Evolutionary conservation across 2,329 filamentous ascomycete species (phyloP), one percentile per base, ranked within the genome.

Genomic region (Alternaria longipes): DNA sequence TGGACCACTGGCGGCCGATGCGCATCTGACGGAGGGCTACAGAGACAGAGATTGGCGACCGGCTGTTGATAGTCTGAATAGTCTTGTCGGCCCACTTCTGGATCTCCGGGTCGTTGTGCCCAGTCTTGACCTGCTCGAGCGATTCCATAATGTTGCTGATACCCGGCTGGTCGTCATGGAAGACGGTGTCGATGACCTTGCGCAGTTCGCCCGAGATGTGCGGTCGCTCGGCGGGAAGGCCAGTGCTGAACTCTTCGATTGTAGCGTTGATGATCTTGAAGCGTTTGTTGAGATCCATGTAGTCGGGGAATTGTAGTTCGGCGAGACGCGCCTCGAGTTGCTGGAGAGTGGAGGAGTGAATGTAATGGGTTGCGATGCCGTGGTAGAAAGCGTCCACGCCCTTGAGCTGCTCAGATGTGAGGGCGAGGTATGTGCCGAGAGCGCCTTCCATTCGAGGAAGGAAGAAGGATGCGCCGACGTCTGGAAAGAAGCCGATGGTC

Each of bases 401-500:
- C 62, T 85, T 89, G 64, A 99, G 82, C 65, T 88, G 87, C 75
- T 94, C 91, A 75, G 93, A 95, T 8, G 95, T 99, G 65, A 99
- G 84, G 20, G 93, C 95, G 44, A 99, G 89, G 80, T 98, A 99
- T 20, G 92, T 97, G 59, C 95, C 95, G 57, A 97, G 81, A 60
- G 89, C 84, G 51, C 95, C 95, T 72, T 96, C 89, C 84, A 99
- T 89, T 65, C 93, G 87, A 16, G 95, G 92, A 55, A 99, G 84
- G 85, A 98, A 98, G 84, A 98, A 99, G 11, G 92, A 96, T 32
- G 91, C 96, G 63, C 95, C 95, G 50, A 99, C 95, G 74, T 99
- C 96, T 7, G 96, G 95, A 85, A 99, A 99, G 85, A 98, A 97
- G 40, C 95, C 95, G 75, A 99, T 99, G 8, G 89, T 97, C 4